A percentile compares a stretch with the other conserved stretches of the same genome.
These are phyloP conservation scores for Pseudogymnoascus sp. DNA, from an alignment of 2,329 filamentous ascomycete species.

Conservation along the genomic window DNA sequence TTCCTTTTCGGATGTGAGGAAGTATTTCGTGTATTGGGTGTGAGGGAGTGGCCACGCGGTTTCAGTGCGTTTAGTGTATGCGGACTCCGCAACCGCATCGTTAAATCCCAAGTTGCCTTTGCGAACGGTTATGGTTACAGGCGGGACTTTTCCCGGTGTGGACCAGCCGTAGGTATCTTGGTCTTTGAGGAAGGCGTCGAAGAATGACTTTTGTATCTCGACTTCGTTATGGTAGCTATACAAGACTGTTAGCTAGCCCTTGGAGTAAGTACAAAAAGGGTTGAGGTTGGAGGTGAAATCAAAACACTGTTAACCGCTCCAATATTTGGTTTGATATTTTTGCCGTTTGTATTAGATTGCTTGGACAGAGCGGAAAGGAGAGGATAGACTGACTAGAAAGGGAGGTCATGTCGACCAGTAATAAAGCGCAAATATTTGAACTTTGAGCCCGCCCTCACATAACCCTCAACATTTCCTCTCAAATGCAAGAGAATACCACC, in stretches of 20 bases:
- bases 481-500: conserved; percentile 62
- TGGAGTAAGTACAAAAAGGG: not conserved
- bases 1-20: not conserved
- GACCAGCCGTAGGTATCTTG: conserved; percentile 56
- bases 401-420: conserved; percentile 60
- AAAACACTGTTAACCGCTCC: not conserved
- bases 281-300: not conserved
- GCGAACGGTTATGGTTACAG: conserved; percentile 52
- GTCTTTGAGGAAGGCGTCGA: conserved; percentile 62
- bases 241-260: not conserved
- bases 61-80: not conserved
- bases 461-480: conserved; percentile 60
- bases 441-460: conserved; percentile 51
- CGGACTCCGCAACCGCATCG: conserved; percentile 7
- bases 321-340: not conserved
- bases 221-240: not conserved
- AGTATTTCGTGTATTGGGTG: not conserved
- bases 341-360: not conserved
- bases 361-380: not conserved
- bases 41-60: not conserved
- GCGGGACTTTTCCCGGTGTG: conserved; percentile 45
- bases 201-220: conserved; percentile 56
- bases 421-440: conserved; percentile 63
- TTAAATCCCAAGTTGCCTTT: conserved; percentile 62
- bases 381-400: conserved; percentile 35